These are phyloP conservation scores for Diaporthe sp. DNA, from an alignment of 2,329 filamentous ascomycete species.

Conservation along the genomic window DNA sequence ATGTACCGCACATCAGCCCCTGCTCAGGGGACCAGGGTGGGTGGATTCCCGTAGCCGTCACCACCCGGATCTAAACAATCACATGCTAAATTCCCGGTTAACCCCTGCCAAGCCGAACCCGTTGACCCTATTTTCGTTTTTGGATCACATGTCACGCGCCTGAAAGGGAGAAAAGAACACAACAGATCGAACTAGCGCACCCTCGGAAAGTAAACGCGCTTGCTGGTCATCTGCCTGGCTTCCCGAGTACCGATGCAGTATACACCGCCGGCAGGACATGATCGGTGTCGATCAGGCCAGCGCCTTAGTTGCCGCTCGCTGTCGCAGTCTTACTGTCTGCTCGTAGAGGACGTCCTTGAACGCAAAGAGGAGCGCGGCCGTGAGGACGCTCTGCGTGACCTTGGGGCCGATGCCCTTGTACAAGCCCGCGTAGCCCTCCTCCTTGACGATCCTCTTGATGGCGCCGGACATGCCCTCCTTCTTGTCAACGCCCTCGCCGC, in stretches of 20 bases:
- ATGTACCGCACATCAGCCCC: not conserved
- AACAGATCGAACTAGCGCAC: not conserved
- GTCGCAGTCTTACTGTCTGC: slow-evolving; percentile 78
- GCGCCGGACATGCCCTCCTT: slow-evolving; percentile 86
- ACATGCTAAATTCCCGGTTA: slow-evolving; percentile 15
- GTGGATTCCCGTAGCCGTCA: slow-evolving; percentile 24
- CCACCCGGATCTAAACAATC: slow-evolving; percentile 16
- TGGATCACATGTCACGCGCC: slow-evolving; percentile 14
- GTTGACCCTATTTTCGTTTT: not conserved
- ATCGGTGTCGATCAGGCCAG: slow-evolving; percentile 8
- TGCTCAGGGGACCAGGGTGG: not conserved
- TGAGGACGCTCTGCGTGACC: slow-evolving; percentile 96
- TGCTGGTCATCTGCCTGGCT: not conserved
- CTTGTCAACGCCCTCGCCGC: slow-evolving; percentile 71
- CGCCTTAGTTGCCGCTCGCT: slow-evolving; percentile 57
- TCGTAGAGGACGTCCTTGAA: slow-evolving; percentile 98
- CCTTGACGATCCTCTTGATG: slow-evolving; percentile 82
- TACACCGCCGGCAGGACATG: not conserved
- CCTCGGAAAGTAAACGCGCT: not conserved
- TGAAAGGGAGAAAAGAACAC: not conserved
- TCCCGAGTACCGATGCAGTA: not conserved
- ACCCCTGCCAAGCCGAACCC: slow-evolving; percentile 28
- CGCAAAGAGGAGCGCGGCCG: slow-evolving; percentile 94
- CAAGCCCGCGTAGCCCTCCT: slow-evolving; percentile 92
- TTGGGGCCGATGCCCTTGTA: slow-evolving; percentile 98